Evolutionary conservation across 352 stramenopile genomes (phyloP), one percentile per base, ranked within the genome.

Genomic region (Globisporangium radiosum): DNA sequence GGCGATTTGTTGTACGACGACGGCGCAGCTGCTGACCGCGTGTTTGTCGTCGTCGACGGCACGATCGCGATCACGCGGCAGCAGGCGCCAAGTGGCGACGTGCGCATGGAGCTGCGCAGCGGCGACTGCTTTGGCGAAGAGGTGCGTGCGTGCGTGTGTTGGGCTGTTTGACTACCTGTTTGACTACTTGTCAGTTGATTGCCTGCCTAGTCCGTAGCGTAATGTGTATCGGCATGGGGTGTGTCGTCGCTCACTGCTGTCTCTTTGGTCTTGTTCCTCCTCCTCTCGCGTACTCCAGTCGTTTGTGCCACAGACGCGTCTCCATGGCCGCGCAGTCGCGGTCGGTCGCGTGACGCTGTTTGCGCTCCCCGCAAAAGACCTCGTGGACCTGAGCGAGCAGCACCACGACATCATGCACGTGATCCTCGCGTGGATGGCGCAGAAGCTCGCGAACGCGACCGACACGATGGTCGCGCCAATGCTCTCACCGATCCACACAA

Each of bases 71-170:
- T 90, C 19, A 68, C 45, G n/a, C 43, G 50, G 17, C 65, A 68
- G 5, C 61, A 51, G 6, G 37, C 63, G 2, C 47, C 57, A 52
- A 53, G 14, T 17, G 70, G 68, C 19, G 40, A 55, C 50, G 58
- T 62, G 7, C 67, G 63, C 15, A 61, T 76, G 14, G 82, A 92
- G 43, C 71, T 90, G 11, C 79, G 73, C n/a, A 68, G 75, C 36
- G 81, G 81, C 0, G 80, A 88, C 17, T 92, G 81, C 53, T 92
- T 94, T 61, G 85, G 85, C n/a, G 83, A 92, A 79, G 81, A 92
- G 77, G 85, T 66, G 38, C 9, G 53, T 57, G 9, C 9, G 7
- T 36, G n/a, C 8, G 3, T 52, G 11, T 33, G 15, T 33, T 33
- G 25, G 25, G 45, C 15, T 43, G 5, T 44, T 17, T 54, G 15